phyloP scores from a whole-genome alignment of 345 rosid species.

The Hibiscus mutabilis region DNA sequence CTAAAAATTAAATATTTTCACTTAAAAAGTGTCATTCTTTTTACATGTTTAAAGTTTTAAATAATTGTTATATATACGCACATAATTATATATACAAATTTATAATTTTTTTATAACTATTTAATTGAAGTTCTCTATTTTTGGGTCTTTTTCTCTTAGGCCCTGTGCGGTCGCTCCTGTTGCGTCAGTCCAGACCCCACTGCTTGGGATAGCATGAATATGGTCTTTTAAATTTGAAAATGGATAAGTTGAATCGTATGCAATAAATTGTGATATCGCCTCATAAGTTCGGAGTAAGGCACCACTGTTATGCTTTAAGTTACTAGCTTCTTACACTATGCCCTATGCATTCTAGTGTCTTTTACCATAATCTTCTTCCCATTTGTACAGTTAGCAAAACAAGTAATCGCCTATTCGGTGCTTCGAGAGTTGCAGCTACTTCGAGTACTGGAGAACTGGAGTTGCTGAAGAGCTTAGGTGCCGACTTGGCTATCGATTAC shows the following conservation, averaged over 20 bases:
- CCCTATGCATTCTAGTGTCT: not conserved
- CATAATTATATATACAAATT: no score
- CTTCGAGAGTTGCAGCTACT: constrained; percentile 82
- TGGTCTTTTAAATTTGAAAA: not conserved
- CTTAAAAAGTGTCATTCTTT: no score
- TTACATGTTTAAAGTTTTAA: no score
- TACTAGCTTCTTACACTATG: not conserved
- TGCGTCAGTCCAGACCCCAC: no score
- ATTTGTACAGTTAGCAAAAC: constrained; percentile 68
- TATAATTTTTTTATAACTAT: no score
- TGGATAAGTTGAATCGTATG: not conserved
- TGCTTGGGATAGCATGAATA: not conserved
- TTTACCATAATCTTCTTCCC: not conserved
- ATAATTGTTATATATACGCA: no score
- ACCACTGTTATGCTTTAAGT: not conserved
- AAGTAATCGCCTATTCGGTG: constrained; percentile 84
- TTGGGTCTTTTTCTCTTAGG: no score
- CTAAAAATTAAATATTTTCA: no score
- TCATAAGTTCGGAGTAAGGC: not conserved
- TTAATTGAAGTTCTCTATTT: no score
- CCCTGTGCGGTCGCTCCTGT: no score
- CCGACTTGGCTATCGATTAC: constrained; percentile 85
- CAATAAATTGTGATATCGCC: not conserved
- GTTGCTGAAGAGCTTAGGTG: constrained; percentile 67
- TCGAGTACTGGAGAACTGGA: constrained; percentile 72